These are phyloP conservation scores for Blastomyces gilchristii DNA, from an alignment of 2,329 filamentous ascomycete genomes.

Conservation along the genomic window DNA sequence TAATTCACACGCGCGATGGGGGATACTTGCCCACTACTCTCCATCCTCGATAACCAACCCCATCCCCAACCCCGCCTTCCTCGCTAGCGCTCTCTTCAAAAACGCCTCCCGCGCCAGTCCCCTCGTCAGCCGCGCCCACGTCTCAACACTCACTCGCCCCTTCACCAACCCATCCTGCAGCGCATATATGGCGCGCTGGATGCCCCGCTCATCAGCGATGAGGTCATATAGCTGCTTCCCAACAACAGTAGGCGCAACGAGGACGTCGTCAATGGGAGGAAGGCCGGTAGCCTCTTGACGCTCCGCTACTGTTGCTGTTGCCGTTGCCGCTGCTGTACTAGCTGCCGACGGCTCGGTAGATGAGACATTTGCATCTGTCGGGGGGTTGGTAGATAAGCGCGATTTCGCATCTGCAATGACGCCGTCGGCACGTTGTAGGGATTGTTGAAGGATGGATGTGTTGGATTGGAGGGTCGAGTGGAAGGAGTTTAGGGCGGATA, in stretches of 20 bases:
- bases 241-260: constrained; percentile 89
- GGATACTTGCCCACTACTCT: neutral
- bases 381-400: constrained; percentile 32
- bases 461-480: constrained; percentile 64
- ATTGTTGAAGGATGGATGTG: constrained; percentile 64
- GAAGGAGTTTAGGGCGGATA: constrained; percentile 59
- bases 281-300: constrained; percentile 30
- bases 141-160: constrained; percentile 37
- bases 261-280: constrained; percentile 75
- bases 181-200: constrained; percentile 75
- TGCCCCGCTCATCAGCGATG: constrained; percentile 76
- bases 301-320: constrained; percentile 21
- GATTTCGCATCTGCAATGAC: constrained; percentile 63
- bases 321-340: constrained; percentile 10
- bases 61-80: constrained; percentile 39
- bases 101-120: constrained; percentile 41
- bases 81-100: constrained; percentile 36
- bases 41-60: constrained; percentile 24
- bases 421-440: constrained; percentile 65
- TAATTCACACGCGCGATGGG: too few species aligned
- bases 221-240: constrained; percentile 84
- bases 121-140: constrained; percentile 39
- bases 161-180: constrained; percentile 37
- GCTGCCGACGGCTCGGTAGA: constrained; percentile 14
- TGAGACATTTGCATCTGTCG: constrained; percentile 10